Base-by-base conservation (phyloP, 495 filamentous ascomycete species). In the Annulohypoxylon nitens region DNA sequence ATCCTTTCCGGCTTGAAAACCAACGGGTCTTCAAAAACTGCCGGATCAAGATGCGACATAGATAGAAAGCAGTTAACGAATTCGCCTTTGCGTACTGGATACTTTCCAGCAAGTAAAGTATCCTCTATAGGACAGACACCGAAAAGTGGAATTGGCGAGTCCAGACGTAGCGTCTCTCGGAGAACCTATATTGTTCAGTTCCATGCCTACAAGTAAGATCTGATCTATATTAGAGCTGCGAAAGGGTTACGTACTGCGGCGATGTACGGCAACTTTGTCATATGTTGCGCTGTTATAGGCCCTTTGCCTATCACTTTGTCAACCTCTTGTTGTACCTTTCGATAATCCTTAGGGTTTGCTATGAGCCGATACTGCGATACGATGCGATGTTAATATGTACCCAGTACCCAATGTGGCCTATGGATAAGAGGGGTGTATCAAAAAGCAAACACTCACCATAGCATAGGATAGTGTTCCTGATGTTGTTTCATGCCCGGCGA, bases 401-500 rank as follows among this genome's bases (percentile, higher is more conserved):
- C n/a, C 20, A 48, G 43, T 4, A 30, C 3, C 2, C n/a, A 12
- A 8, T 18, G 3, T 20, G 16, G 43, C 12, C 16, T n/a, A 14
- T 7, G 18, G 8, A 6, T 47, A 8, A 20, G 43, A 47, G 43
- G 43, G 18, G 6, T 16, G 12, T 12, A 9, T 4, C 18, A 9
- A 18, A 16, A 47, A 20, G n/a, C 12, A 4, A 20, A 18, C 2
- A 47, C 63, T 59, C 26, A 72, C 69, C 63, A 72, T 63, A n/a
- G 80, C 55, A 61, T 85, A 86, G 9, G 83, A 85, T n/a, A 86
- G 70, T 4, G 81, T 66, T 5, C 82, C 84, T 18, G 86, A 88
- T 0, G 90, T 92, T 0, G 90, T 92, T 77, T 92, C 90, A 68
- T 92, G 90, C 2, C 90, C 90, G 43, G 88, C 89, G 80, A 90